phyloP scores from a whole-genome alignment of 2,329 filamentous ascomycete genomes.

The Venturia carpophila region DNA sequence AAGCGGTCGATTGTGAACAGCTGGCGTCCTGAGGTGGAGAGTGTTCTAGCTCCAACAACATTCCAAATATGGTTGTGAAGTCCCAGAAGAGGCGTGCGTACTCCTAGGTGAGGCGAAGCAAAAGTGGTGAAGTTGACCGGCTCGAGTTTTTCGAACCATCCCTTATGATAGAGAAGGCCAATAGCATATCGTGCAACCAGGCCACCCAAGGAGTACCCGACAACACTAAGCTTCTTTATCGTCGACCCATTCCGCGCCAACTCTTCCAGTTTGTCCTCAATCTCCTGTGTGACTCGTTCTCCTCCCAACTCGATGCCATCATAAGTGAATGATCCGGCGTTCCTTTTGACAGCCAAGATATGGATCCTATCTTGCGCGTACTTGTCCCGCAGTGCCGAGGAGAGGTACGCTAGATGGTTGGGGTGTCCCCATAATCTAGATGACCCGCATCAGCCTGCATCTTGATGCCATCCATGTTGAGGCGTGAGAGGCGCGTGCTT shows the following conservation, averaged over 20 bases:
- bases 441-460: neutral
- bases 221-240: conserved; percentile 74
- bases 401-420: conserved; percentile 60
- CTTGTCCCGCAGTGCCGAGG: conserved; percentile 54
- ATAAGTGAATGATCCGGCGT: conserved; percentile 62
- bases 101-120: conserved; percentile 64
- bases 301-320: conserved; percentile 63
- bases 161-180: conserved; percentile 73
- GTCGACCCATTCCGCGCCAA: conserved; percentile 54
- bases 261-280: conserved; percentile 50
- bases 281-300: conserved; percentile 55
- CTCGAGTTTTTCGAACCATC: conserved; percentile 65
- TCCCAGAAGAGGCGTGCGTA: conserved; percentile 38
- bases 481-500: neutral
- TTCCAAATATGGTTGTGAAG: conserved; percentile 52
- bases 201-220: conserved; percentile 86
- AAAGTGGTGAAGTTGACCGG: conserved; percentile 94
- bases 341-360: conserved; percentile 64
- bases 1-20: conserved; percentile 83
- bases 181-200: conserved; percentile 80
- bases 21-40: conserved; percentile 79
- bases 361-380: conserved; percentile 58
- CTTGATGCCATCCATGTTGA: neutral
- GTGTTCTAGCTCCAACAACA: conserved; percentile 67
- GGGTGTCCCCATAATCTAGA: conserved; percentile 74